A percentile compares a stretch with the other conserved stretches of the same genome.
phyloP scores from a whole-genome alignment of 352 stramenopile species.

The Globisporangium cylindrosporum region DNA sequence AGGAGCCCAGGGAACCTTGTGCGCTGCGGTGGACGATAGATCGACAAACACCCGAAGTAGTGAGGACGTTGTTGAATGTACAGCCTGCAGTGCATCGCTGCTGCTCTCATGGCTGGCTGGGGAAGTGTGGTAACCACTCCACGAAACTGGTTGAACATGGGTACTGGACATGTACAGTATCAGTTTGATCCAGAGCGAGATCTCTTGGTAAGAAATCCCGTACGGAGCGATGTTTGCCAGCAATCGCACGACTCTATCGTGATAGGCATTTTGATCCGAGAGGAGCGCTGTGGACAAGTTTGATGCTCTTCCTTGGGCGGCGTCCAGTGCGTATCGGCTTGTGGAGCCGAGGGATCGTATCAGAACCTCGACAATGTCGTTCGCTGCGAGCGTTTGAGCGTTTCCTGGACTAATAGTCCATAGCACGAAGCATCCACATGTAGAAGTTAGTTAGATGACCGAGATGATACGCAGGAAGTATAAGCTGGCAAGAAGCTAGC shows the following conservation, averaged over 20 bases:
- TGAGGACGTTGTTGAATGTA: neutral
- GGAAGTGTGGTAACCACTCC: neutral
- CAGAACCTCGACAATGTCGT: slow-evolving; percentile 22
- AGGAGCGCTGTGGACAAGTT: slow-evolving; percentile 25
- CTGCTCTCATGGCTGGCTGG: neutral
- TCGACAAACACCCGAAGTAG: slow-evolving; percentile 16
- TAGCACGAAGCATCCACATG: neutral
- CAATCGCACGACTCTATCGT: slow-evolving; percentile 4
- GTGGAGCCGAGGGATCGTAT: slow-evolving; percentile 29
- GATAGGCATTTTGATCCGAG: slow-evolving; percentile 23
- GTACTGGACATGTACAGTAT: slow-evolving; percentile 2
- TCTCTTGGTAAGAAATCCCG: slow-evolving; percentile 15
- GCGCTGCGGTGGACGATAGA: neutral
- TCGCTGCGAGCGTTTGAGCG: slow-evolving; percentile 20
- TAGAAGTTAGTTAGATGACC: neutral
- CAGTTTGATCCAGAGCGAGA: slow-evolving; percentile 17
- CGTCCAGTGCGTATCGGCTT: neutral
- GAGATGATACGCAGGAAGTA: neutral
- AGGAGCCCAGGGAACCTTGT: neutral
- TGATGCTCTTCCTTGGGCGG: neutral
- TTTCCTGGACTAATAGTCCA: slow-evolving; percentile 22
- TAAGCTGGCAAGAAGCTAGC: neutral
- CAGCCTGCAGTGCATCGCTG: neutral
- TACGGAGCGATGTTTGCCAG: slow-evolving; percentile 1
- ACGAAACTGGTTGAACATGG: neutral